These are phyloP conservation scores for Calycina herbarum DNA, from an alignment of 2,329 filamentous ascomycete genomes.

Conservation along the genomic window DNA sequence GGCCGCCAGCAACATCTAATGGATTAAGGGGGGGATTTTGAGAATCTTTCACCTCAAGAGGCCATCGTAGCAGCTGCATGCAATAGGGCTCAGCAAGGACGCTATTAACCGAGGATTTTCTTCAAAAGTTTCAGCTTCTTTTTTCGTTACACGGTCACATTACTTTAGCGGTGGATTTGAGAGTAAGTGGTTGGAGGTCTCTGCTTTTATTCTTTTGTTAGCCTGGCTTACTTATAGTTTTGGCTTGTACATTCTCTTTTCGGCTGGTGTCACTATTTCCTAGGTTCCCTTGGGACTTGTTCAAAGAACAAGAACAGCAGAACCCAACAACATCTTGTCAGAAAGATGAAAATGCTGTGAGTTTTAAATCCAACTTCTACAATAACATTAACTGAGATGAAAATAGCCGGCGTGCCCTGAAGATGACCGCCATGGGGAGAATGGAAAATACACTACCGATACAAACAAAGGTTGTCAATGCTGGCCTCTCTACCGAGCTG, in stretches of 20 bases:
- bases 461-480: no score
- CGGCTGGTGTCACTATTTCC: conserved; percentile 11
- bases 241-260: conserved; percentile 8
- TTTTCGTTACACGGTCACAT: conserved; percentile 7
- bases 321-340: no score
- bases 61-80: conserved; percentile 33
- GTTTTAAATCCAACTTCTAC: no score
- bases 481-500: no score
- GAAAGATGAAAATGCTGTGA: no score
- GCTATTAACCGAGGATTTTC: conserved; percentile 33
- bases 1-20: conserved; percentile 35
- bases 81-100: conserved; percentile 32
- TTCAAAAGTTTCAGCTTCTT: conserved; percentile 24
- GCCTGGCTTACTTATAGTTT: conserved; percentile 8
- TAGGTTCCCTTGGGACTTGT: neutral
- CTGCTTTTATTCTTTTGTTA: conserved; percentile 11
- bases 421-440: no score
- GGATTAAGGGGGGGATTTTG: conserved; percentile 35
- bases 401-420: no score
- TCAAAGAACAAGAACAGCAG: no score
- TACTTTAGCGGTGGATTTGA: conserved; percentile 16
- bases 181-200: neutral
- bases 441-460: no score
- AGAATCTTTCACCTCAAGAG: conserved; percentile 31
- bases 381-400: no score